Evolutionary conservation across 169 alveolate genomes (phyloP).

Genomic region (Amoebophrya sp.): DNA sequence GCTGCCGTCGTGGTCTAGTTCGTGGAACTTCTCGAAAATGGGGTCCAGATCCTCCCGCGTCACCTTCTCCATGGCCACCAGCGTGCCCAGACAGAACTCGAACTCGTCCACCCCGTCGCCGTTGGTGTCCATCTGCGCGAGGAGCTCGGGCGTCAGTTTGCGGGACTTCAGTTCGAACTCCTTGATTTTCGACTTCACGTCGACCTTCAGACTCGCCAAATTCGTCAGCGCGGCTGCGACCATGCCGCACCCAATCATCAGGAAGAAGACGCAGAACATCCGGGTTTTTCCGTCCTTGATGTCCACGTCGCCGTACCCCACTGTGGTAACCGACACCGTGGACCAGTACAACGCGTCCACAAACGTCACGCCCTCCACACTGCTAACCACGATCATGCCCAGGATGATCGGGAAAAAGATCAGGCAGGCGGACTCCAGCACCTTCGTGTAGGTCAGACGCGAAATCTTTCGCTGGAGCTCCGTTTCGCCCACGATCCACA

Average conservation of each 20-base stretch:
- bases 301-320: neutral
- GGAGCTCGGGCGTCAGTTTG: neutral
- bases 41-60: neutral
- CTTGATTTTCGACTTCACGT: neutral
- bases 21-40: neutral
- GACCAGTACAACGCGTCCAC: neutral
- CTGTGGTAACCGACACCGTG: neutral
- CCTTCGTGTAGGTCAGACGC: neutral
- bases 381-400: neutral
- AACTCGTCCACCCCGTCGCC: conserved; percentile 1
- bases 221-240: neutral
- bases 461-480: neutral
- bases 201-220: neutral
- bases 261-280: neutral
- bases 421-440: neutral
- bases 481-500: too few relatives aligned
- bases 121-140: conserved; percentile 4
- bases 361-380: neutral
- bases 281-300: neutral
- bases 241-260: neutral
- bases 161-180: neutral
- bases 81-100: conserved; percentile 5
- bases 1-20: neutral
- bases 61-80: neutral
- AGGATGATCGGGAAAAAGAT: neutral